Evolutionary conservation across 768 basidiomycete genomes (phyloP).

Genomic region (Boletus huronensis): DNA sequence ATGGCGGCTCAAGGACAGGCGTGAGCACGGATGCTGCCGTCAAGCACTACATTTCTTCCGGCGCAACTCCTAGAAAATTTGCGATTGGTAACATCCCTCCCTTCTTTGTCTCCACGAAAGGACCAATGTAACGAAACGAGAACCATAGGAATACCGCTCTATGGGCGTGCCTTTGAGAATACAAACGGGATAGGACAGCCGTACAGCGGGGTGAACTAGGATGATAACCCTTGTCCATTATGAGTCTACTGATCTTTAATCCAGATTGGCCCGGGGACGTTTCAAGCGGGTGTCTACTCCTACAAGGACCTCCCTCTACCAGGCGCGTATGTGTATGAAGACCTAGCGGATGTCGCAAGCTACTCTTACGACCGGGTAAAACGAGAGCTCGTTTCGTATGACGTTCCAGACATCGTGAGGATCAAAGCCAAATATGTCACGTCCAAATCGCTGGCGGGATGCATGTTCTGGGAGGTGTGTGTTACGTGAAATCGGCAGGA

Average conservation of each 20-base stretch:
- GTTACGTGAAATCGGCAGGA: not conserved
- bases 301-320: conserved; percentile 69
- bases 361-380: conserved; percentile 74
- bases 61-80: conserved; percentile 64
- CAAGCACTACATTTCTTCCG: conserved; percentile 53
- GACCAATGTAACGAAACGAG: not conserved
- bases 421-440: conserved; percentile 68
- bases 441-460: conserved; percentile 56
- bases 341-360: conserved; percentile 64
- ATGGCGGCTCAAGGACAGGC: conserved; percentile 56
- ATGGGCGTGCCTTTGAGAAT: conserved; percentile 73
- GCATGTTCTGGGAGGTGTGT: conserved; percentile 69
- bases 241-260: not conserved
- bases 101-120: not conserved
- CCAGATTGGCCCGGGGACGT: conserved; percentile 66
- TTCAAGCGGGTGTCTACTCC: conserved; percentile 44
- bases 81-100: conserved; percentile 59
- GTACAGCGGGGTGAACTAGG: conserved; percentile 55
- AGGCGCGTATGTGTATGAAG: conserved; percentile 60
- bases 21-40: conserved; percentile 69
- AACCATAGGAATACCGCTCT: conserved; percentile 65
- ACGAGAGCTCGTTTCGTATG: conserved; percentile 71
- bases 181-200: conserved; percentile 64
- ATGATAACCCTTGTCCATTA: not conserved
- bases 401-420: conserved; percentile 63